Evolutionary conservation across 2,329 filamentous ascomycete species (phyloP), one percentile per base, ranked within the genome.

Genomic region (Ceratocystis ficicola): DNA sequence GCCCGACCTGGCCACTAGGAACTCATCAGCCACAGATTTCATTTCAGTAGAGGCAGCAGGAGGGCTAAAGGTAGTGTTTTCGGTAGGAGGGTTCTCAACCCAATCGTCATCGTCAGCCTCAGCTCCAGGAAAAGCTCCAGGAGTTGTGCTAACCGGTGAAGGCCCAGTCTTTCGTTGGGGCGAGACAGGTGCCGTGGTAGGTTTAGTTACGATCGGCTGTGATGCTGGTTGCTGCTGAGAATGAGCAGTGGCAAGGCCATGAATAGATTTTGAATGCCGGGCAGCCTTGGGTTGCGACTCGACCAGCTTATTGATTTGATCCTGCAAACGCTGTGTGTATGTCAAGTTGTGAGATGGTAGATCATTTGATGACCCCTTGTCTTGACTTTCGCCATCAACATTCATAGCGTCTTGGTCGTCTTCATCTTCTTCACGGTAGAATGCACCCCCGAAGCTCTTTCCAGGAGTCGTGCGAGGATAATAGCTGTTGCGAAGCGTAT

Each of bases 251-350:
- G 74, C 69, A 15, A 75, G 69, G 67, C 74, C 77, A 2, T 77
- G 74, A 7, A 79, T 75, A 1, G 78, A 79, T 68, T 82, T 83
- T 1, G 81, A 79, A 17, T 76, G 74, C 46, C 80, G 76, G 20
- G 77, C 72, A 62, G 76, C 75, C 57, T 75, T 78, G 4, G 80
- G 74, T 67, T 84, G 82, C 0, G 79, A 79, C 70, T 86, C 83
- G 17, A 84, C 83, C 62, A 87, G 77, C 77, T 83, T 82, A 72
- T 86, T 95, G 71, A 99, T 97, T 71, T 92, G 90, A 71, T 97
- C 93, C 70, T 96, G 91, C 17, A 99, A 79, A 55, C 89, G 82
- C 74, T 97, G 92, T 0, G 94, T 96, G n/a, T 94, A 95, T 0
- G 90, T 92, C 74, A 95, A 95, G 75, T 86, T 90, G 72, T 93